A percentile compares a stretch with the other conserved stretches of the same genome.
phyloP scores from a whole-genome alignment of 1,284 basidiomycete species.

The Marasmius fiardii region DNA sequence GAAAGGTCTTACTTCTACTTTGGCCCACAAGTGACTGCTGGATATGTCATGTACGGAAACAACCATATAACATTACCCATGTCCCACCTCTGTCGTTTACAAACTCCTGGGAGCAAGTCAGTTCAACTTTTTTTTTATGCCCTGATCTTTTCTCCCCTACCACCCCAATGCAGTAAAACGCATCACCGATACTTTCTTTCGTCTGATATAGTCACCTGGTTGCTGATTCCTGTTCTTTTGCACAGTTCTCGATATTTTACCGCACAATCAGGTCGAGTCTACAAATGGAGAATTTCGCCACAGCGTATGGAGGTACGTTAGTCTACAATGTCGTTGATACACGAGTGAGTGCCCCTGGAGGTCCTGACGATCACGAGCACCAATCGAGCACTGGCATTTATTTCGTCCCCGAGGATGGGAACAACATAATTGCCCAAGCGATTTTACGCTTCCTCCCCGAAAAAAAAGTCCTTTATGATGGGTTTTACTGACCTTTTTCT shows the following conservation, averaged over 20 bases:
- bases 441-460: too few species aligned
- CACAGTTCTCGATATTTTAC: constrained; percentile 67
- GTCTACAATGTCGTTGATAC: constrained; percentile 2
- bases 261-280: constrained; percentile 59
- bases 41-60: constrained; percentile 68
- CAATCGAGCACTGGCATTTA: neutral
- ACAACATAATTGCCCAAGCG: too few species aligned
- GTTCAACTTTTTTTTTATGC: too few species aligned
- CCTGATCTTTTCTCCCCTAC: too few species aligned
- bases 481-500: neutral
- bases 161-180: too few species aligned
- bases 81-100: constrained; percentile 51
- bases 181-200: neutral
- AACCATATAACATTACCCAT: constrained; percentile 51
- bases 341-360: neutral
- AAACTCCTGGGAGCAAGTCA: constrained; percentile 58
- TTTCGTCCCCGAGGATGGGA: too few species aligned
- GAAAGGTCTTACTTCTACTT: constrained; percentile 69
- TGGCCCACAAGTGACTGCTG: constrained; percentile 55
- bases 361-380: neutral
- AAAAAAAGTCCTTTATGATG: neutral
- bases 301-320: constrained; percentile 64
- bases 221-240: constrained; percentile 9
- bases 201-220: neutral
- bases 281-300: constrained; percentile 65